Base-by-base conservation (phyloP, 2,329 filamentous ascomycete species). In the Hymenoscyphus albidus region DNA sequence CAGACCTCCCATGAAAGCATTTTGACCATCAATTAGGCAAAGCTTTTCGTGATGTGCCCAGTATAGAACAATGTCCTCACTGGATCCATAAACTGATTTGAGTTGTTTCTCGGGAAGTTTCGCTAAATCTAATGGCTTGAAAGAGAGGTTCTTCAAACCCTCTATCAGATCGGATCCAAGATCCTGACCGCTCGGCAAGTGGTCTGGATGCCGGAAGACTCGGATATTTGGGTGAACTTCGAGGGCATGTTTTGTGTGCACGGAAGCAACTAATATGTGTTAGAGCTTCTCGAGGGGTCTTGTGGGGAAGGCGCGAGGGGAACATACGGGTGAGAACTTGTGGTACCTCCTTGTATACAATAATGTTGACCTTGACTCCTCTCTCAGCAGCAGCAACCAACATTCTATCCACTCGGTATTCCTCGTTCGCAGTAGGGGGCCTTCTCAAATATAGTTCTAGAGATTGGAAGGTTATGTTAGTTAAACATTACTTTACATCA, bases 11-110 rank as follows among this genome's bases (percentile, higher is more conserved):
- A 97, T 97, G 74, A 97, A 97, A 1, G 89, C 92, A 63, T 88
- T 81, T 10, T 82, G 81, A n/a, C 88, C 86, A 75, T 97, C 93
- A 16, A 97, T 79, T 1, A 97, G 75, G 70, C 91, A 92, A 0
- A 97, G 83, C 77, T 97, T 97, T 78, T 97, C 93, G 71, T 97
- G 93, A 72, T 97, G 93, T 2, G 92, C 92, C 93, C 93, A 97
- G 77, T 92, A 97, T 0, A 97, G 79, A 12, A 96, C 89, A 1
- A 93, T 86, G 70, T 90, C 92, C 39, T 93, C 90, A 40, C 86
- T 86, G 59, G 91, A 88, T 62, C 93, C 93, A 73, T 96, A 97
- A 0, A 97, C 78, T 0, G 88, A 86, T 74, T 92, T 91, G 59
- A 96, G 74, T 1, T 89, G 85, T 72, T 95, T 90, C 31, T 82